phyloP scores from a whole-genome alignment of 2,329 filamentous ascomycete species.

The Colletotrichum ledebouriae region DNA sequence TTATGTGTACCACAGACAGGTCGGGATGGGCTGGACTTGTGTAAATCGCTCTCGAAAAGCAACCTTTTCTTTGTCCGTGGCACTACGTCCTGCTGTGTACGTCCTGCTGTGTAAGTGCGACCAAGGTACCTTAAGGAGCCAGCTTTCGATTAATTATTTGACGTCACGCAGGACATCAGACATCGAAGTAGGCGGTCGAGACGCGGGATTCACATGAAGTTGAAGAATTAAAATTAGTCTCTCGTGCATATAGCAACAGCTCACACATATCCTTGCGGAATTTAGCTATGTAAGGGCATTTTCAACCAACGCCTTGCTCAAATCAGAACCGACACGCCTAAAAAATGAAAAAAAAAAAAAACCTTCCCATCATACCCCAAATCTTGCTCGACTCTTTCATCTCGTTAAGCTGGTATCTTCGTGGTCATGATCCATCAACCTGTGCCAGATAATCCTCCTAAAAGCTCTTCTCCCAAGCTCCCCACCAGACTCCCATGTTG shows the following conservation, averaged over 20 bases:
- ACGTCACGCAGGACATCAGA: too few species aligned
- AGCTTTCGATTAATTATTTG: too few species aligned
- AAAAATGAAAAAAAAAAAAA: background rate
- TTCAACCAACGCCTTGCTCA: constrained; percentile 35
- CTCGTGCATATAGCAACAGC: background rate
- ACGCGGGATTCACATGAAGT: too few species aligned
- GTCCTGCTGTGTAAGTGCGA: background rate
- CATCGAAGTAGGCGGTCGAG: too few species aligned
- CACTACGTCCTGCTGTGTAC: background rate
- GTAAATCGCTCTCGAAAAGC: constrained; percentile 43
- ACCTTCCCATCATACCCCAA: background rate
- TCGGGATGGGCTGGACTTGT: constrained; percentile 38
- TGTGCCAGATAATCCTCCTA: constrained; percentile 26
- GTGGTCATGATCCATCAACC: background rate
- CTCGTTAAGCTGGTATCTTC: background rate
- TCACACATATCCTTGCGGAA: constrained; percentile 11
- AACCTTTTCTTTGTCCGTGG: constrained; percentile 39
- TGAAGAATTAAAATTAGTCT: constrained; percentile 18
- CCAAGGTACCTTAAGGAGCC: background rate
- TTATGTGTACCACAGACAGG: constrained; percentile 42
- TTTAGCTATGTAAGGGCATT: constrained; percentile 1
- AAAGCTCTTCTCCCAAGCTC: constrained; percentile 77
- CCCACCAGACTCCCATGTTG: constrained; percentile 95
- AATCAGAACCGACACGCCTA: constrained; percentile 5
- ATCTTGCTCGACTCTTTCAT: background rate